Percentiles rank a stretch among this genome's conserved stretches.
These are phyloP conservation scores for Calonectria henricotiae DNA, from an alignment of 2,329 filamentous ascomycete species.

Conservation along the genomic window DNA sequence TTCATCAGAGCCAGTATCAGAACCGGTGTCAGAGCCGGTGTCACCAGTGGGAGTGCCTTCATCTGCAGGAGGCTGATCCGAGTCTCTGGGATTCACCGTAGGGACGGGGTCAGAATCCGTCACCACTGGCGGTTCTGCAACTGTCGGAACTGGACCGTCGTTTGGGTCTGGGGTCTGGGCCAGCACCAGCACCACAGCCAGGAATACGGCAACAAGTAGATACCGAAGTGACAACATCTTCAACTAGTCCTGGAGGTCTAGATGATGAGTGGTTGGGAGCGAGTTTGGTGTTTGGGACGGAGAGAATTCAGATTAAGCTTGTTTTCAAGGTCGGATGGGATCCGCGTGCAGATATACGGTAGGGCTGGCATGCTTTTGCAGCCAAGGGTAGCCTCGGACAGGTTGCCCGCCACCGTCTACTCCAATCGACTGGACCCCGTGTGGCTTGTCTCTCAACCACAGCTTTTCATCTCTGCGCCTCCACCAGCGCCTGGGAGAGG, in stretches of 20 bases:
- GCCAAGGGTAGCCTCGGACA: background rate
- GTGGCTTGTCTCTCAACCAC: background rate
- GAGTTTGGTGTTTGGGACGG: background rate
- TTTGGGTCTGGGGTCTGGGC: background rate
- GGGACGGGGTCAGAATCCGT: background rate
- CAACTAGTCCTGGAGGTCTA: background rate
- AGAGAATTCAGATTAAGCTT: conserved; percentile 1
- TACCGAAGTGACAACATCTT: conserved; percentile 19
- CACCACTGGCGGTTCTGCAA: background rate
- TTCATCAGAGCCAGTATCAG: background rate
- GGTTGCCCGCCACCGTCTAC: background rate
- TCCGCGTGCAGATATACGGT: conserved; percentile 9
- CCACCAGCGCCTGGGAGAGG: background rate
- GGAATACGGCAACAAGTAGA: background rate
- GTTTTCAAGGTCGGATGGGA: background rate
- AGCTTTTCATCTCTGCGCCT: background rate
- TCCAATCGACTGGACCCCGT: background rate
- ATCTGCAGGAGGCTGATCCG: conserved; percentile 1
- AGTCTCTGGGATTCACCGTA: background rate
- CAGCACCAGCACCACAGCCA: conserved; percentile 3
- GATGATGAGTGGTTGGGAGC: background rate
- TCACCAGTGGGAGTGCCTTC: background rate
- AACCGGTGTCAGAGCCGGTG: background rate
- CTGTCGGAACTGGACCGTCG: conserved; percentile 1
- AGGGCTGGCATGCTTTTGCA: conserved; percentile 21